Conservation (phyloP, 139 green algal genomes). For the Monoraphidium neglectum region DNA sequence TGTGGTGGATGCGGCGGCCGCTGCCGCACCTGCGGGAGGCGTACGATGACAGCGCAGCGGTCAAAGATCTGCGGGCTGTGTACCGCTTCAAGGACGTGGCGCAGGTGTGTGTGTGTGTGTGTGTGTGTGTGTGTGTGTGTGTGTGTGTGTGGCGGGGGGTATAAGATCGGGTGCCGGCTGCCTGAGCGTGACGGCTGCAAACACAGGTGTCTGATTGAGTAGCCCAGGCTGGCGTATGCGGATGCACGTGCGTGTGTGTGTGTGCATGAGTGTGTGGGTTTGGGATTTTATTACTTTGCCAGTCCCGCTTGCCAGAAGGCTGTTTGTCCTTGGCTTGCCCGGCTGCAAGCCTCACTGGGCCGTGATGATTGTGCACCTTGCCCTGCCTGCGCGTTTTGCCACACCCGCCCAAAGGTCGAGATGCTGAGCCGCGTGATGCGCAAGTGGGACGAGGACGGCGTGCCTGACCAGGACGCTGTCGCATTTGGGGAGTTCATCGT, state of each 20-base stretch:
- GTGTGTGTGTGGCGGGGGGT: no score
- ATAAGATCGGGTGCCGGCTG: no score
- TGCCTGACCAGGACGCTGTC: conserved; percentile 1
- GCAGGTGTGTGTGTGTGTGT: no score
- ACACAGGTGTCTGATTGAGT: neutral
- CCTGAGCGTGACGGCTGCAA: no score
- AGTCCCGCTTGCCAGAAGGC: no score
- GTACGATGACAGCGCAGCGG: neutral
- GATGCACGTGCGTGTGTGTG: neutral
- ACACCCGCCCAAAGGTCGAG: neutral
- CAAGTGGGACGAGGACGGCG: conserved; percentile 17
- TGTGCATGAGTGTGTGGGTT: no score
- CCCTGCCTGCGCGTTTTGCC: no score
- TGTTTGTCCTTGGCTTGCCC: no score
- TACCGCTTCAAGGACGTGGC: neutral
- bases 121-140: no score
- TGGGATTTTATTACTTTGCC: no score
- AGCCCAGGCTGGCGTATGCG: neutral
- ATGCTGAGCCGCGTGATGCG: conserved; percentile 1
- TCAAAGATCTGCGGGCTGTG: neutral
- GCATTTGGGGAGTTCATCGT: conserved; percentile 24
- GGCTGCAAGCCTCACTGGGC: no score
- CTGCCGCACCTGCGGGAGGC: neutral
- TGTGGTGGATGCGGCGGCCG: neutral
- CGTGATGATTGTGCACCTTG: no score